Percentiles rank a stretch among this genome's conserved stretches.
Conservation (phyloP, 495 filamentous ascomycete genomes). For the Neurospora discreta region DNA sequence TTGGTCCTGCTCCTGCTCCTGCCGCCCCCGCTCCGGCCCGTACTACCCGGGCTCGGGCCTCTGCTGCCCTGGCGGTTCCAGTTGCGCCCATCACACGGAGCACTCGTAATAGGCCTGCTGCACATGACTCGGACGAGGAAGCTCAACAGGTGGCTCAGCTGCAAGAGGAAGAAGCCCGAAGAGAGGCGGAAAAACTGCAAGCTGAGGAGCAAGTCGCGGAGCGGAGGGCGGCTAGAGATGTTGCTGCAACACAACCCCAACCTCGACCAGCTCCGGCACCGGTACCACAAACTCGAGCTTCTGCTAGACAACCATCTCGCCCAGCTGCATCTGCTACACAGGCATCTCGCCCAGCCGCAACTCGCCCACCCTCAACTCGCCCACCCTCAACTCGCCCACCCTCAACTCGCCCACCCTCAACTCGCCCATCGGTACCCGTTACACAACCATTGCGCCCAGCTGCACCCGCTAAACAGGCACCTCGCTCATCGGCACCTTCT, state of each 20-base stretch:
- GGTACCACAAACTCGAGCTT: not conserved
- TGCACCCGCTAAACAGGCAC: not conserved
- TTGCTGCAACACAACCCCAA: not conserved
- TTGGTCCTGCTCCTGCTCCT: not conserved
- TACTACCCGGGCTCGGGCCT: not conserved
- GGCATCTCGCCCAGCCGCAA: not conserved
- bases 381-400: too few species aligned
- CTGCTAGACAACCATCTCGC: not conserved
- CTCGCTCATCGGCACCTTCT: not conserved
- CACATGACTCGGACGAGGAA: not conserved
- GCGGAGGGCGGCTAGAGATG: not conserved
- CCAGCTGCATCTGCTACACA: not conserved
- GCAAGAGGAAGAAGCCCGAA: not conserved
- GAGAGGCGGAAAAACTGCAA: not conserved
- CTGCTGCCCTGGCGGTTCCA: not conserved
- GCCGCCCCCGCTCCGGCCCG: not conserved
- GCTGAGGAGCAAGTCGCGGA: not conserved
- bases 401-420: too few species aligned
- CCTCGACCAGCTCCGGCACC: not conserved
- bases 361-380: too few species aligned
- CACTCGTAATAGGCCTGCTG: not conserved
- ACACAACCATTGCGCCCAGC: not conserved
- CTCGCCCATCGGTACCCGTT: too few species aligned
- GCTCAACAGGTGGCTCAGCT: not conserved
- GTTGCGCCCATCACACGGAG: not conserved